Conservation (phyloP, 2,329 filamentous ascomycete genomes). For the Juglanconis oblonga region DNA sequence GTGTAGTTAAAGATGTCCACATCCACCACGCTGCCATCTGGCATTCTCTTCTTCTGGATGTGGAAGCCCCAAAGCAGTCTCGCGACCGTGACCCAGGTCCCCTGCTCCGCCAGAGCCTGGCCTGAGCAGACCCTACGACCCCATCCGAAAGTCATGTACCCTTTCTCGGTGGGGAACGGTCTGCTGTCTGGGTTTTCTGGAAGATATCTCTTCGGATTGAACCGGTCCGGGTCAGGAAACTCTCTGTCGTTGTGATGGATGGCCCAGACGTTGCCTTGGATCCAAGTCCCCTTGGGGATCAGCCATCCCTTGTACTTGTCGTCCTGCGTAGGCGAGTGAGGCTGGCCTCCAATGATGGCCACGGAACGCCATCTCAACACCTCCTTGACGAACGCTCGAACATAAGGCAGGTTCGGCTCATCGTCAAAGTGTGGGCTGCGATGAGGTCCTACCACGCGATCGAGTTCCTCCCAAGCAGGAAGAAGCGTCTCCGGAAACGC, state of each 20-base stretch:
- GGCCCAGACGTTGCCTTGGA: slow-evolving; percentile 51
- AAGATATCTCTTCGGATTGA: slow-evolving; percentile 40
- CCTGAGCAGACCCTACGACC: slow-evolving; percentile 53
- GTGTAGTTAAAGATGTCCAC: slow-evolving; percentile 57
- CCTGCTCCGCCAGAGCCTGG: slow-evolving; percentile 56
- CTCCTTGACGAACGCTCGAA: slow-evolving; percentile 54
- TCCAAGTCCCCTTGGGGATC: slow-evolving; percentile 47
- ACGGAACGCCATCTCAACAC: slow-evolving; percentile 54
- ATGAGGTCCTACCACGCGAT: slow-evolving; percentile 44
- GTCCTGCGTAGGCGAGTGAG: slow-evolving; percentile 46
- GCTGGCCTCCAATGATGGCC: slow-evolving; percentile 47
- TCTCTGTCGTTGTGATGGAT: slow-evolving; percentile 45
- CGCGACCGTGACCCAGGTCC: slow-evolving; percentile 56
- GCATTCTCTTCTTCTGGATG: slow-evolving; percentile 37
- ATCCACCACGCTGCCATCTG: slow-evolving; percentile 41
- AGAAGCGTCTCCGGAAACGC: slow-evolving; percentile 44
- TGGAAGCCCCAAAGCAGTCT: slow-evolving; percentile 57
- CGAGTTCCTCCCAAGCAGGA: slow-evolving; percentile 51
- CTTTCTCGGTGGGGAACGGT: slow-evolving; percentile 46
- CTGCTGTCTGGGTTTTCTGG: slow-evolving; percentile 34
- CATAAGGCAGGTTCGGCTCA: slow-evolving; percentile 46
- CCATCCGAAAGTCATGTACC: slow-evolving; percentile 57
- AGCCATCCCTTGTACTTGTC: slow-evolving; percentile 45
- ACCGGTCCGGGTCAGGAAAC: slow-evolving; percentile 44
- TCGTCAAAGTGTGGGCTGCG: slow-evolving; percentile 49